Conservation (phyloP, 495 filamentous ascomycete genomes). For the Neurospora terricola region DNA sequence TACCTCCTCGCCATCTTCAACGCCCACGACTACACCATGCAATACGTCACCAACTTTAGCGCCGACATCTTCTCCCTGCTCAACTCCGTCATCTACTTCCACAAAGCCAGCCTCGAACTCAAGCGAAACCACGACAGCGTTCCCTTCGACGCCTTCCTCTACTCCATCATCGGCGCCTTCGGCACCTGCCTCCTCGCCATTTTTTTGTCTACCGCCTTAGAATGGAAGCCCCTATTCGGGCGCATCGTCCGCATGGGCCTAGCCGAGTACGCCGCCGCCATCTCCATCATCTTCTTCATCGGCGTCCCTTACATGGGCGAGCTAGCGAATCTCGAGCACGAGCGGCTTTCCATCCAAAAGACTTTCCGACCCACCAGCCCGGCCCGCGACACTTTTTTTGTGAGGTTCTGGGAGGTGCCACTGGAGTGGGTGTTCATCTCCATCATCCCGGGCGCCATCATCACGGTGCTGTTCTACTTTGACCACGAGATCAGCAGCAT, state of each 20-base stretch:
- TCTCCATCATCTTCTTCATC: slow-evolving; percentile 61
- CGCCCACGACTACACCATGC: slow-evolving; percentile 70
- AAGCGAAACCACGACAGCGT: slow-evolving; percentile 48
- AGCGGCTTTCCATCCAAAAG: slow-evolving; percentile 48
- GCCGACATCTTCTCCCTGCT: slow-evolving; percentile 63
- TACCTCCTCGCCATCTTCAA: slow-evolving; percentile 61
- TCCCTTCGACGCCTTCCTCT: slow-evolving; percentile 60
- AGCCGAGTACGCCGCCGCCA: slow-evolving; percentile 60
- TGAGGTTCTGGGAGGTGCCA: slow-evolving; percentile 57
- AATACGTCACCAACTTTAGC: slow-evolving; percentile 63
- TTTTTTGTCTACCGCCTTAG: slow-evolving; percentile 52
- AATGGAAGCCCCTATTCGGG: slow-evolving; percentile 57
- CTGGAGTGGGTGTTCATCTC: slow-evolving; percentile 54
- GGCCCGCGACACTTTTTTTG: slow-evolving; percentile 49
- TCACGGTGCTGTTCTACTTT: slow-evolving; percentile 64
- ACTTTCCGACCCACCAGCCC: slow-evolving; percentile 51
- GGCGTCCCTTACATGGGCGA: slow-evolving; percentile 58
- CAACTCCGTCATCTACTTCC: slow-evolving; percentile 67
- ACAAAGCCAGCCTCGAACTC: slow-evolving; percentile 63
- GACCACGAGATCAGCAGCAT: slow-evolving; percentile 70
- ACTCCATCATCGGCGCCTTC: slow-evolving; percentile 57
- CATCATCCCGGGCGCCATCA: slow-evolving; percentile 55
- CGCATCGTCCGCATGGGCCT: slow-evolving; percentile 56
- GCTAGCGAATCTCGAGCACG: slow-evolving; percentile 49
- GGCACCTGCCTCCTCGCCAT: slow-evolving; percentile 62